Conservation (phyloP, 768 basidiomycete species). For the Suillus sp. region DNA sequence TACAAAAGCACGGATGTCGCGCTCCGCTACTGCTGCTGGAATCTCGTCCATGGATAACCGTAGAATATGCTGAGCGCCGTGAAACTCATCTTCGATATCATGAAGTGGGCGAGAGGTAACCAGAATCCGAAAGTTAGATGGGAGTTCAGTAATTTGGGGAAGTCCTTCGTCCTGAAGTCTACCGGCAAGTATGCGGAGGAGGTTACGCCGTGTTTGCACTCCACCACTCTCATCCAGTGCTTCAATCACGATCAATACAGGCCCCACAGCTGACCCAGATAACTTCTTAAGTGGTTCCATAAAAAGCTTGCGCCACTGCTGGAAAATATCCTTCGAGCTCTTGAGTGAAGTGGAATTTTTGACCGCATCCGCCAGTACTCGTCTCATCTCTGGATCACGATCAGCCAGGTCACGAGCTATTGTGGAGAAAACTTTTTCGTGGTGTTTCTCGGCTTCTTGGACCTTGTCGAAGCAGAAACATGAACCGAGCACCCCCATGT, state of each 20-base stretch:
- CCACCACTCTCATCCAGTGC: constrained; percentile 23
- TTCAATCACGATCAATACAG: constrained; percentile 30
- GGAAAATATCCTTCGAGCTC: neutral
- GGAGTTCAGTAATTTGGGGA: constrained; percentile 2
- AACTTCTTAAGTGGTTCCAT: constrained; percentile 16
- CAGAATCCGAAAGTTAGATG: constrained; percentile 12
- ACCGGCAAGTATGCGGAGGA: constrained; percentile 24
- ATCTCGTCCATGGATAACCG: neutral
- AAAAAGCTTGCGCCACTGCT: constrained; percentile 23
- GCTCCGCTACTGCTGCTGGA: neutral
- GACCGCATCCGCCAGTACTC: neutral
- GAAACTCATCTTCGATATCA: neutral
- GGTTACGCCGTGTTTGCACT: constrained; percentile 14
- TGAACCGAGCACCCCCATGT: constrained; percentile 21
- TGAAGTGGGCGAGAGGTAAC: constrained; percentile 14
- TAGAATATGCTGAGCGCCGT: neutral
- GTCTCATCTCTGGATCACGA: constrained; percentile 13
- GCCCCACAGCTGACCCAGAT: constrained; percentile 15
- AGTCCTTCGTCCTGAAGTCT: neutral
- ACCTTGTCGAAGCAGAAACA: constrained; percentile 19
- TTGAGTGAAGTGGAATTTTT: neutral
- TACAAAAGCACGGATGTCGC: constrained; percentile 1
- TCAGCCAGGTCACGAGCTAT: constrained; percentile 28
- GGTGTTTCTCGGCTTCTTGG: neutral
- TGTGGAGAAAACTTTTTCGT: constrained; percentile 30